These are phyloP conservation scores for Aspergillus sclerotioniger DNA, from an alignment of 495 filamentous ascomycete genomes.

Conservation along the genomic window DNA sequence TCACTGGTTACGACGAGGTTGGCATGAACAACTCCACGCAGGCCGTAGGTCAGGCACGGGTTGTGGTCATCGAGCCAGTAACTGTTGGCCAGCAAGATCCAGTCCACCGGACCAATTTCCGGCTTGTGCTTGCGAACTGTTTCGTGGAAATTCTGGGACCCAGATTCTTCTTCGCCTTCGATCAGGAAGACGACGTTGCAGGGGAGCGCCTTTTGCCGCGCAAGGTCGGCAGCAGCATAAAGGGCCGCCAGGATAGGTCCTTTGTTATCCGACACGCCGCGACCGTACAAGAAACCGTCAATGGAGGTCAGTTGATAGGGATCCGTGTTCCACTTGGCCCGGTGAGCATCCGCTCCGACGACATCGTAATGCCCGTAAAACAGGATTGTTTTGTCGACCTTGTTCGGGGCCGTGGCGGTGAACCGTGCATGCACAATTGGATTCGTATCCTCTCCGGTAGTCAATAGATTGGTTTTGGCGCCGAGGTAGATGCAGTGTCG, in stretches of 20 bases:
- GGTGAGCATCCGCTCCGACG: slow-evolving; percentile 83
- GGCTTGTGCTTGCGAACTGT: slow-evolving; percentile 73
- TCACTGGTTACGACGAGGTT: slow-evolving; percentile 82
- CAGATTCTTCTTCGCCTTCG: slow-evolving; percentile 95
- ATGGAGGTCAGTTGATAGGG: slow-evolving; percentile 83
- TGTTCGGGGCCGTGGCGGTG: slow-evolving; percentile 50
- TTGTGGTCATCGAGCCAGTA: slow-evolving; percentile 98
- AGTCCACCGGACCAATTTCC: slow-evolving; percentile 87
- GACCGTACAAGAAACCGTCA: slow-evolving; percentile 94
- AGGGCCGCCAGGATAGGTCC: slow-evolving; percentile 90
- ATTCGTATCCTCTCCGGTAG: slow-evolving; percentile 71
- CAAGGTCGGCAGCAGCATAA: slow-evolving; percentile 86
- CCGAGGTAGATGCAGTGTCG: slow-evolving; percentile 87
- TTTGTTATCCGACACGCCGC: slow-evolving; percentile 95
- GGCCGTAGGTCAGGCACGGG: slow-evolving; percentile 91
- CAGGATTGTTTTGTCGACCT: slow-evolving; percentile 79
- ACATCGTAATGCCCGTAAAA: slow-evolving; percentile 99
- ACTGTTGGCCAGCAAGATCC: slow-evolving; percentile 91
- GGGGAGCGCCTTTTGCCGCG: slow-evolving; percentile 70
- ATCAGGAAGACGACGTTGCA: slow-evolving; percentile 91
- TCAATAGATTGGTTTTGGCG: slow-evolving; percentile 80
- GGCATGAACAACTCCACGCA: slow-evolving; percentile 92
- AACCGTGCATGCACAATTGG: slow-evolving; percentile 91
- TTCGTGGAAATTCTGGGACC: slow-evolving; percentile 82
- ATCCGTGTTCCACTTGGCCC: slow-evolving; percentile 75